Conservation (phyloP, 805 yeast species). For the Candida montana region DNA sequence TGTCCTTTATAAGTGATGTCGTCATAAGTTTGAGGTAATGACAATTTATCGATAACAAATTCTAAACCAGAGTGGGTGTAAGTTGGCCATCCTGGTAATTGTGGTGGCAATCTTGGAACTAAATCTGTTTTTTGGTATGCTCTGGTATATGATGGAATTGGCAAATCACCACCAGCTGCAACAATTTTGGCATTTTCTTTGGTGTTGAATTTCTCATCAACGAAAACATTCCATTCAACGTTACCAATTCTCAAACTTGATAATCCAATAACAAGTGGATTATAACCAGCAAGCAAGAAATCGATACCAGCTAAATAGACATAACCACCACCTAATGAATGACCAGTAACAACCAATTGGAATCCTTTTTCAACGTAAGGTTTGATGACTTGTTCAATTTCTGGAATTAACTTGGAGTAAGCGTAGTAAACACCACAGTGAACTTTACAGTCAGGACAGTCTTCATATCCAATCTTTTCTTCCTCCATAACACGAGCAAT, state of each 20-base stretch:
- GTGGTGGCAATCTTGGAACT: slow-evolving; percentile 58
- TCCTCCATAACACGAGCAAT: background rate
- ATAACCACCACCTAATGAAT: slow-evolving; percentile 73
- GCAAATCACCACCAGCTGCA: slow-evolving; percentile 28
- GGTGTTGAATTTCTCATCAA: slow-evolving; percentile 45
- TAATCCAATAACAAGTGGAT: slow-evolving; percentile 51
- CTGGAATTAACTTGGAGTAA: slow-evolving; percentile 34
- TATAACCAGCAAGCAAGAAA: slow-evolving; percentile 45
- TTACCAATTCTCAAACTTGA: slow-evolving; percentile 72
- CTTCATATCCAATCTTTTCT: background rate
- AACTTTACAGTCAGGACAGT: slow-evolving; percentile 49
- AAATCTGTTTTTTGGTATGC: slow-evolving; percentile 52
- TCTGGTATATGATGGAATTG: slow-evolving; percentile 36
- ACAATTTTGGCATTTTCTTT: slow-evolving; percentile 24
- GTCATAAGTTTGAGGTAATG: slow-evolving; percentile 28
- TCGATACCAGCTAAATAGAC: slow-evolving; percentile 62
- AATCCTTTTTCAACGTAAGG: slow-evolving; percentile 39
- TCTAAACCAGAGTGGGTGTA: slow-evolving; percentile 30
- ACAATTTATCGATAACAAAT: slow-evolving; percentile 30
- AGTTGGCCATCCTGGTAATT: slow-evolving; percentile 17
- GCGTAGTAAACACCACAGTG: slow-evolving; percentile 62
- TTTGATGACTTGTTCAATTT: slow-evolving; percentile 30
- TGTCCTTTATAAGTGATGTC: slow-evolving; percentile 16
- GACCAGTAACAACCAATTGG: slow-evolving; percentile 56
- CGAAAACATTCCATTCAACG: slow-evolving; percentile 41